Evolutionary conservation across 1,284 basidiomycete genomes (phyloP), one percentile per base, ranked within the genome.

Genomic region (Leccinum olivaceoglutinosum): DNA sequence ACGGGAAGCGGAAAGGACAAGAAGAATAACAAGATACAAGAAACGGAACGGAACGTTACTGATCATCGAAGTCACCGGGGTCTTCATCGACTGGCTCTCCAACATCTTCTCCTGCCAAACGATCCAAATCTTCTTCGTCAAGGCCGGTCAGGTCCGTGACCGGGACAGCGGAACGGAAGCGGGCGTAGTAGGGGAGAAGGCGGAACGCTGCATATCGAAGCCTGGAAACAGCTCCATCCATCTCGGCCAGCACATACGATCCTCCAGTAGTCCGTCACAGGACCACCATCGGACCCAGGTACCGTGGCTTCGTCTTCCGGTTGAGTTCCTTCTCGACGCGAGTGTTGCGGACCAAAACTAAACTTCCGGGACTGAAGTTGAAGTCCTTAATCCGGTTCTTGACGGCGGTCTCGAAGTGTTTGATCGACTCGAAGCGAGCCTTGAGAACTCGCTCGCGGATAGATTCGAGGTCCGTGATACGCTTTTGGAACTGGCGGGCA

Each of bases 201-300:
- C 32, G 3, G 11, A 63, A 63, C 1, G 21, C 32, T 3, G 41
- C 53, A 39, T 46, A 63, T 1, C 5, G 2, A 1, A 63, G 29
- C 6, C 21, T 8, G 2, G 41, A 51, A 1, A 60, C 14, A 1
- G 16, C 9, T 3, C 62, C 5, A 8, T 63, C 54, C 25, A 63
- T 53, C 54, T 63, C 54, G 1, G 59, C 59, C n/a, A 63, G 54
- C 2, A 63, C 2, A n/a, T 63, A 63, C 0, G n/a, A 63, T 16
- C 61, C 61, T 49, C 61, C 14, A 14, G 53, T 51, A 4, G 25
- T 64, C 58, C 11, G 1, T n/a, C 7, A 1, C 54, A 64, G 60
- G 5, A 64, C 32, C 2, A 55, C 54, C 54, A 55, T 55, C 16
- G 8, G 54, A n/a, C 54, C 5, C 5, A 55, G 12, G 8, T 14